A percentile compares a stretch with the other conserved stretches of the same genome.
These are phyloP conservation scores for Bocquillonia castaneifolia DNA, from an alignment of 441 rosid genomes.

Conservation along the genomic window DNA sequence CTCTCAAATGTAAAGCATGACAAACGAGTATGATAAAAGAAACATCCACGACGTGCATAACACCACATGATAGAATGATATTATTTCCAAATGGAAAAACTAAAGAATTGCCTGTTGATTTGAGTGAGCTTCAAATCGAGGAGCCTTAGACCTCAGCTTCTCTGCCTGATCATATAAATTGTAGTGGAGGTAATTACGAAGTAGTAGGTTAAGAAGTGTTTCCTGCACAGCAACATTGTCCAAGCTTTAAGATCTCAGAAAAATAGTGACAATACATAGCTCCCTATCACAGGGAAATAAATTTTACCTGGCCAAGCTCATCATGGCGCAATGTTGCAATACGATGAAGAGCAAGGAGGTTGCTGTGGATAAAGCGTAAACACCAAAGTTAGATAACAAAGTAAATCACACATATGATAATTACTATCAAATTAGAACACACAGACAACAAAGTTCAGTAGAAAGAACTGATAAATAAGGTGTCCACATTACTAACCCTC, in stretches of 20 bases:
- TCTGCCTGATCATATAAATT: constrained; percentile 76
- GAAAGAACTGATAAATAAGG: background rate
- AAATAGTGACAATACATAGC: background rate
- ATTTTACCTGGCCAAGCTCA: constrained; percentile 59
- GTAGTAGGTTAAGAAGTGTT: constrained; percentile 66
- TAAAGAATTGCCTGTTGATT: constrained; percentile 49
- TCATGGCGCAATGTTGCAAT: constrained; percentile 67
- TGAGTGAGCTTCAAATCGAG: constrained; percentile 66
- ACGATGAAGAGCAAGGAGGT: constrained; percentile 58
- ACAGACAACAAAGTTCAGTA: background rate
- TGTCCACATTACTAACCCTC: constrained; percentile 42
- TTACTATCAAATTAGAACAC: background rate
- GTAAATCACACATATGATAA: background rate
- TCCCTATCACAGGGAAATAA: background rate
- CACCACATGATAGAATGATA: background rate
- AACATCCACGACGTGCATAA: background rate
- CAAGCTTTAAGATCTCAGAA: constrained; percentile 10
- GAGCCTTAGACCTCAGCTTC: constrained; percentile 73
- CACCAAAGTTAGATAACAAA: constrained; percentile 14
- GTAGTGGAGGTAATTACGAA: constrained; percentile 73
- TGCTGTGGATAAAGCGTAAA: constrained; percentile 28
- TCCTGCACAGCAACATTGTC: constrained; percentile 38
- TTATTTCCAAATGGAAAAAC: background rate
- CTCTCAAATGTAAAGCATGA: background rate
- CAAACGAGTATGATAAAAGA: background rate